Conservation (phyloP, 1,284 basidiomycete species). For the Ustilago curta region DNA sequence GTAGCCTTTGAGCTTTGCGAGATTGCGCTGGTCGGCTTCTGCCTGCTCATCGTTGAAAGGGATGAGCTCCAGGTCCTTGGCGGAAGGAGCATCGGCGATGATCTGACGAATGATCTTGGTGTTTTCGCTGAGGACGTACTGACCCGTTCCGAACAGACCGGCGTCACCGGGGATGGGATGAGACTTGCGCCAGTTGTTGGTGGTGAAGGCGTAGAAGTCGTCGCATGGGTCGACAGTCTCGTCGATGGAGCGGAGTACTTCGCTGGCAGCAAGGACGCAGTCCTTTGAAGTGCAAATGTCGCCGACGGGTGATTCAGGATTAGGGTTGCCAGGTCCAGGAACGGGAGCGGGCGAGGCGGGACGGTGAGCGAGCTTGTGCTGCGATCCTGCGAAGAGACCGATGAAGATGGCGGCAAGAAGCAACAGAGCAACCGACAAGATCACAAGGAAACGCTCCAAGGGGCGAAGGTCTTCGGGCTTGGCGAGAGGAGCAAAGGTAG, state of each 20-base stretch:
- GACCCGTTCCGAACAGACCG: conserved; percentile 70
- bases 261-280: conserved; percentile 85
- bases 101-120: conserved; percentile 70
- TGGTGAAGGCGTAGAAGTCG: conserved; percentile 89
- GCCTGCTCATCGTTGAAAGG: conserved; percentile 20
- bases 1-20: conserved; percentile 82
- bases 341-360: conserved; percentile 44
- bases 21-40: conserved; percentile 76
- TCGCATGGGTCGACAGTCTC: conserved; percentile 89
- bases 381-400: conserved; percentile 77
- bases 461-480: conserved; percentile 80
- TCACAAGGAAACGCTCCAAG: conserved; percentile 85
- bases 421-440: conserved; percentile 80
- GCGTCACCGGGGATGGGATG: conserved; percentile 71
- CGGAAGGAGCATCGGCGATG: conserved; percentile 59
- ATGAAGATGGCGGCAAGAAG: conserved; percentile 86
- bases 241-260: conserved; percentile 85
- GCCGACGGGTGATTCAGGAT: conserved; percentile 52
- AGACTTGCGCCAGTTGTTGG: conserved; percentile 61
- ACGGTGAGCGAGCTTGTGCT: conserved; percentile 70
- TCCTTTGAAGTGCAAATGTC: conserved; percentile 79
- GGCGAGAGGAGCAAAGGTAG: conserved; percentile 53
- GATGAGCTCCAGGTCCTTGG: conserved; percentile 66
- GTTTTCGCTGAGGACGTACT: conserved; percentile 50
- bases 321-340: conserved; percentile 57